Evolutionary conservation across 345 rosid genomes (phyloP), one percentile per base, ranked within the genome.

Genomic region (Alliaria petiolata): DNA sequence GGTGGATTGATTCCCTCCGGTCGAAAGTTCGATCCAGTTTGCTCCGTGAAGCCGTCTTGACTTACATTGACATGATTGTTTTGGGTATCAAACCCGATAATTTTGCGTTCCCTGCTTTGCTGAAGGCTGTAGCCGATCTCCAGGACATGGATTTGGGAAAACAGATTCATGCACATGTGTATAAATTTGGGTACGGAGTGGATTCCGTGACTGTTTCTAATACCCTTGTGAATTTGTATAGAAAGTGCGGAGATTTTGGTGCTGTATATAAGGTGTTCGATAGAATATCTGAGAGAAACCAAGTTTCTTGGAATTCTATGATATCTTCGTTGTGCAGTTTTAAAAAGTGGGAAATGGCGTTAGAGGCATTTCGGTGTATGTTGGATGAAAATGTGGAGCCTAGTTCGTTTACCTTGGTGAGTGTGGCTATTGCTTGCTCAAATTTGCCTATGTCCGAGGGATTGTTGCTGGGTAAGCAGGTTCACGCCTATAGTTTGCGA

Each of bases 281-380:
- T 47, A 79, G 89, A 82, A 91, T 93, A 59, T 44, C 86, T 6
- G 87, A 79, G 9, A 85, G 83, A 70, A 93, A 93, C 84, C 84
- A 87, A 52, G 95, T 91, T 34, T 93, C 96, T 53, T 93, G 98
- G 97, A 93, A 91, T 69, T 85, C 98, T 1, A 45, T 89, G 70
- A 83, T 93, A 51, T 78, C 92, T 45, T 79, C 93, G 0, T 64
- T 88, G 25, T 89, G 97, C 42, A 79, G 82, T 35, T 78, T 72
- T 50, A 83, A 84, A 74, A 83, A 85, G 54, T 91, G 98, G 96
- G 91, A 79, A 45, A 71, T 74, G 66, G 96, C 89, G 0, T 71
- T 93, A 16, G 83, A 84, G 20, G 84, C 83, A 3, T 89, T 91
- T 74, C 79, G 85, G 69, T 65, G 77, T 54, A 93, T 91, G 95